Conservation (phyloP, 2,329 filamentous ascomycete genomes). For the Alternaria sp. region DNA sequence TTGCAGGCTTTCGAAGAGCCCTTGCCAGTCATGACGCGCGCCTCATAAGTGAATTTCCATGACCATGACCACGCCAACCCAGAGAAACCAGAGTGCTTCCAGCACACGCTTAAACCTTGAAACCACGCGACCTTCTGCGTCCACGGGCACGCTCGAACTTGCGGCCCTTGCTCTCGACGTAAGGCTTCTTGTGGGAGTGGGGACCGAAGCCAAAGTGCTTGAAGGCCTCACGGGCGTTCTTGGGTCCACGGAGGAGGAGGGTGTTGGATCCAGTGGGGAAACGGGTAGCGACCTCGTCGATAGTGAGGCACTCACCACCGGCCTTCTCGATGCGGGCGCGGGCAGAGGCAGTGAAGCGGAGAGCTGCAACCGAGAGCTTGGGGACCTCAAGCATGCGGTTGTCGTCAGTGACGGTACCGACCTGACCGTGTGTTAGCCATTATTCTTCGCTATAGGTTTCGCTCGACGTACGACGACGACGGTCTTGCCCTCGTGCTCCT, state of each 20-base stretch:
- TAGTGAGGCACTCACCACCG: conserved; percentile 92
- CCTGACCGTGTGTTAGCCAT: conserved; percentile 31
- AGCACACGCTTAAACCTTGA: conserved; percentile 87
- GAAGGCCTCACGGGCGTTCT: conserved; percentile 96
- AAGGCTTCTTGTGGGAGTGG: conserved; percentile 99
- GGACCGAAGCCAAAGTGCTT: conserved; percentile 99
- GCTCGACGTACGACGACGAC: conserved; percentile 71
- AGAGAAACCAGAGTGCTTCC: conserved; percentile 47
- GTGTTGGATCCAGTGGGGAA: conserved; percentile 97
- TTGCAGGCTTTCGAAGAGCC: conserved; percentile 46
- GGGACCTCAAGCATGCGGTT: conserved; percentile 84
- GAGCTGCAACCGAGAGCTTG: conserved; percentile 91
- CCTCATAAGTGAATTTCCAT: conserved; percentile 48
- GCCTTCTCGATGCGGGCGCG: conserved; percentile 92
- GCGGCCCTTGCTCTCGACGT: conserved; percentile 97
- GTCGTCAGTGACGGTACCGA: conserved; percentile 97
- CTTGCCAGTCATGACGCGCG: conserved; percentile 50
- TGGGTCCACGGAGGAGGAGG: conserved; percentile 94
- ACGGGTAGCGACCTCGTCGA: conserved; percentile 96
- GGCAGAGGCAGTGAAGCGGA: conserved; percentile 96
- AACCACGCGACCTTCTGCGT: conserved; percentile 96
- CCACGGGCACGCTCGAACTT: conserved; percentile 99
- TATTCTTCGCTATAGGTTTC: background rate
- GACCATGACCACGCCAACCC: conserved; percentile 51
- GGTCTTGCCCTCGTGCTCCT: conserved; percentile 77